Percentiles rank a stretch among this genome's conserved stretches.
Conservation (phyloP, 2,329 filamentous ascomycete genomes). For the Dendrostoma leiphaemia region DNA sequence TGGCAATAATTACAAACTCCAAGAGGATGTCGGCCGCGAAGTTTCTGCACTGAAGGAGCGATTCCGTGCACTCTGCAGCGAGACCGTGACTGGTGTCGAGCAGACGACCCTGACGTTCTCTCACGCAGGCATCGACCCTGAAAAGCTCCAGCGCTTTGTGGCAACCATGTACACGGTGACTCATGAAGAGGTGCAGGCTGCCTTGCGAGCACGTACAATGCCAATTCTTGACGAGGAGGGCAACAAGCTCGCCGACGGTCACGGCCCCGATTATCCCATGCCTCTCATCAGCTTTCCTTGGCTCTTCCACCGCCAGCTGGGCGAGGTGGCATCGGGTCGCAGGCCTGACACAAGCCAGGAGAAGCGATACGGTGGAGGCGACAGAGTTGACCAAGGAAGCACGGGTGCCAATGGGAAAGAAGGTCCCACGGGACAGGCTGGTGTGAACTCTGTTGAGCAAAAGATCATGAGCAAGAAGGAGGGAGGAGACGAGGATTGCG, state of each 20-base stretch:
- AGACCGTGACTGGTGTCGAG: constrained; percentile 43
- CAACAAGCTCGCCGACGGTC: constrained; percentile 29
- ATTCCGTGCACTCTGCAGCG: constrained; percentile 65
- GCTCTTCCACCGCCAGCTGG: constrained; percentile 75
- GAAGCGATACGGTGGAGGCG: not conserved
- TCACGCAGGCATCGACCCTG: constrained; percentile 46
- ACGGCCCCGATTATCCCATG: constrained; percentile 43
- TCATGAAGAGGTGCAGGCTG: constrained; percentile 63
- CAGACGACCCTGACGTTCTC: constrained; percentile 34
- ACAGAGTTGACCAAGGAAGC: not conserved
- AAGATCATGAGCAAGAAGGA: not conserved
- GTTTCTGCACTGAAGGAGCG: constrained; percentile 64
- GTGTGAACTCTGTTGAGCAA: too few species aligned
- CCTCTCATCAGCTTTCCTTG: constrained; percentile 93
- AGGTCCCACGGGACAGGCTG: not conserved
- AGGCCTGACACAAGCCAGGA: not conserved
- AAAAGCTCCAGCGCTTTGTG: constrained; percentile 67
- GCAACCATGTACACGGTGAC: constrained; percentile 89
- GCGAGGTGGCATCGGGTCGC: constrained; percentile 58
- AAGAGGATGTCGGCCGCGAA: constrained; percentile 76
- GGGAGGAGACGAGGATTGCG: constrained; percentile 23
- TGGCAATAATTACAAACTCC: constrained; percentile 77
- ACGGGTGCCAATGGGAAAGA: not conserved
- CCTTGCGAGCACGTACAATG: constrained; percentile 43
- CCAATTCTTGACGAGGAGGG: constrained; percentile 20